A percentile compares a stretch with the other conserved stretches of the same genome.
Evolutionary conservation across 129 eudicot species (phyloP).

Genomic region (Kitagawia praeruptora): DNA sequence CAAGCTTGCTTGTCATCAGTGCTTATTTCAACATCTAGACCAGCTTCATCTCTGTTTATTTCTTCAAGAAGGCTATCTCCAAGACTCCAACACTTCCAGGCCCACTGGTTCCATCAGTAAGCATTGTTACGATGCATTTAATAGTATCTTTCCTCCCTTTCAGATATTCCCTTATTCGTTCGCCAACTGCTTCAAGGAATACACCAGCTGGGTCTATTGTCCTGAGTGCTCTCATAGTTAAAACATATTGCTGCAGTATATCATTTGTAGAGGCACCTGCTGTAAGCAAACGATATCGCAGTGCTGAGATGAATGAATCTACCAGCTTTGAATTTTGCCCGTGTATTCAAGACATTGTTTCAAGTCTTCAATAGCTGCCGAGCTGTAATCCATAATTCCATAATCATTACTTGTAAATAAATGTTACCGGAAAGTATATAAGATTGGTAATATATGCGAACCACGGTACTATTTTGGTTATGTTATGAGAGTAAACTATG

Average conservation of each 20-base stretch:
- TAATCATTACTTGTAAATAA: not conserved
- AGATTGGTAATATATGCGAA: not conserved
- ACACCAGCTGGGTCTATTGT: conserved; percentile 94
- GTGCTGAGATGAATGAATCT: conserved; percentile 78
- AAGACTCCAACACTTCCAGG: conserved; percentile 59
- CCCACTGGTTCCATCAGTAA: conserved; percentile 92
- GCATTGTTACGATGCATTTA: conserved; percentile 97
- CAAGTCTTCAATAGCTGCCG: conserved; percentile 94
- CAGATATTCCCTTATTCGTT: conserved; percentile 77
- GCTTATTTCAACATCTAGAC: conserved; percentile 67
- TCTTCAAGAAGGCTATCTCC: conserved; percentile 99
- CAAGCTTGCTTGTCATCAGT: conserved; percentile 90
- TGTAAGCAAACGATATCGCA: conserved; percentile 71
- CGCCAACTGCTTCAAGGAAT: conserved; percentile 98
- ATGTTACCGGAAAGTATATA: not conserved
- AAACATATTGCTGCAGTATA: conserved; percentile 89
- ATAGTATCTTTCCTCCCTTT: conserved; percentile 94
- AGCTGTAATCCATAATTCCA: conserved; percentile 42
- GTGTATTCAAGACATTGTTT: conserved; percentile 91
- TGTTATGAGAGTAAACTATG: not conserved
- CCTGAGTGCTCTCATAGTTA: conserved; percentile 94
- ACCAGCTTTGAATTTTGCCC: conserved; percentile 96
- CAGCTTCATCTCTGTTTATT: conserved; percentile 80
- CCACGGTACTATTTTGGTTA: not conserved
- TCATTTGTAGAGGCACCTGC: conserved; percentile 98